These are phyloP conservation scores for Pseudonectria buxi DNA, from an alignment of 2,329 filamentous ascomycete genomes.

Conservation along the genomic window DNA sequence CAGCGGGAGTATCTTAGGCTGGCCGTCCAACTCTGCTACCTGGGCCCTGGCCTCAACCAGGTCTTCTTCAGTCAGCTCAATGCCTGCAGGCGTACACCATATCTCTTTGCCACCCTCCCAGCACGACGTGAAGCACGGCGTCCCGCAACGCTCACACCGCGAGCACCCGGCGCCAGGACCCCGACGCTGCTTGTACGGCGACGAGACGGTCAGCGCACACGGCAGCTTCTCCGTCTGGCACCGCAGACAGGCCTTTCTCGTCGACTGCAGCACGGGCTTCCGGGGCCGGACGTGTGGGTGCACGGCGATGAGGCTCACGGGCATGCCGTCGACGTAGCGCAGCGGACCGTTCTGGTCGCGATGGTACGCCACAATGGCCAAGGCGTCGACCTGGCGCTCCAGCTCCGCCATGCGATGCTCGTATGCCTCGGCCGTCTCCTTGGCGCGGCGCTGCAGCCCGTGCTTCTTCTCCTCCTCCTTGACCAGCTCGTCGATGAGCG, in stretches of 20 bases:
- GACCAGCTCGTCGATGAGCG: conserved; percentile 2
- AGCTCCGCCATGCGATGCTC: conserved; percentile 9
- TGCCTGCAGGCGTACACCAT: conserved; percentile 3
- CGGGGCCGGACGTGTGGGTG: conserved; percentile 12
- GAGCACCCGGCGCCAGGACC: conserved; percentile 34
- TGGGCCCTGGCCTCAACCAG: background rate
- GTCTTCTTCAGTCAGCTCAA: background rate
- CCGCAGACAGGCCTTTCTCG: conserved; percentile 14
- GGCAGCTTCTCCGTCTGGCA: conserved; percentile 15
- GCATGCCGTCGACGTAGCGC: conserved; percentile 24
- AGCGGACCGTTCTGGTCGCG: conserved; percentile 5
- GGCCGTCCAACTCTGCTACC: no score
- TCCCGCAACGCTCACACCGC: conserved; percentile 19
- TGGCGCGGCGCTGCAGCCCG: background rate
- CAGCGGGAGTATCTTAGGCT: no score
- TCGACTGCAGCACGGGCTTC: background rate
- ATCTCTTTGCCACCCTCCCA: conserved; percentile 54
- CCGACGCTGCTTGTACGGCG: conserved; percentile 24
- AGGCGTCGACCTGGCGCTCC: conserved; percentile 6
- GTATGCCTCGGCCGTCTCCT: conserved; percentile 1
- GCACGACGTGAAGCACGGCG: conserved; percentile 30
- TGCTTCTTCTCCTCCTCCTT: background rate
- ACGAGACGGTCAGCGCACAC: conserved; percentile 16
- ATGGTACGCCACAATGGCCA: conserved; percentile 2
- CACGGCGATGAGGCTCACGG: conserved; percentile 11